Evolutionary conservation across 2,329 filamentous ascomycete species (phyloP).

Genomic region (Endoconidiophora polonica): DNA sequence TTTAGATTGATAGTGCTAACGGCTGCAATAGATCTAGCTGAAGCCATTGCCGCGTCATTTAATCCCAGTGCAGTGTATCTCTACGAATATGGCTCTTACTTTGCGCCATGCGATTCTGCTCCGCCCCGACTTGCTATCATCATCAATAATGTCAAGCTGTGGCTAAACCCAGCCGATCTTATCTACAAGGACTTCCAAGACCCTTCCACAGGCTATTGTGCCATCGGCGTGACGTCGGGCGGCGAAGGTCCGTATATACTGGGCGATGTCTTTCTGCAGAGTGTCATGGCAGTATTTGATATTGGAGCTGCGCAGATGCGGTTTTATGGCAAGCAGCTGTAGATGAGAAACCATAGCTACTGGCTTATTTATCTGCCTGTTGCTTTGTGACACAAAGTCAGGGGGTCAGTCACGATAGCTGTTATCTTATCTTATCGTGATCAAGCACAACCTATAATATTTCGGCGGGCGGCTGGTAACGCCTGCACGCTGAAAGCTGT

Average conservation of each 20-base stretch:
- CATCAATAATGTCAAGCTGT: constrained; percentile 27
- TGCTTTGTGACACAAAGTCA: not conserved
- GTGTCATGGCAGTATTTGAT: constrained; percentile 32
- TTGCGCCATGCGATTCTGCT: constrained; percentile 30
- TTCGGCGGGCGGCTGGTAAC: not conserved
- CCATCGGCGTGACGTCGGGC: constrained; percentile 29
- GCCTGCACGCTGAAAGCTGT: too few relatives aligned
- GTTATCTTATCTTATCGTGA: not conserved
- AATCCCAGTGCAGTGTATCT: constrained; percentile 30
- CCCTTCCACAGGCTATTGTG: constrained; percentile 30
- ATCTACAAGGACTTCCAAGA: constrained; percentile 29
- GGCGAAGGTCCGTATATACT: constrained; percentile 31
- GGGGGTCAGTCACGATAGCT: not conserved
- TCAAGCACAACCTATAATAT: not conserved
- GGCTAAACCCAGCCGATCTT: constrained; percentile 31
- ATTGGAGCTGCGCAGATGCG: constrained; percentile 29
- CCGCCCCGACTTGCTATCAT: constrained; percentile 29
- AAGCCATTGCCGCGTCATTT: constrained; percentile 30
- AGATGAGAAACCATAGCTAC: not conserved
- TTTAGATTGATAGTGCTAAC: not conserved
- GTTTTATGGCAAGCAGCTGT: constrained; percentile 20
- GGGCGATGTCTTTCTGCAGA: constrained; percentile 34
- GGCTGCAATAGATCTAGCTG: constrained; percentile 25
- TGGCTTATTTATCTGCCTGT: not conserved
- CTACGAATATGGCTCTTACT: constrained; percentile 31